Percentiles rank a stretch among this genome's conserved stretches.
Evolutionary conservation across 2,329 filamentous ascomycete species (phyloP).

Genomic region (Orbilia brochopaga): DNA sequence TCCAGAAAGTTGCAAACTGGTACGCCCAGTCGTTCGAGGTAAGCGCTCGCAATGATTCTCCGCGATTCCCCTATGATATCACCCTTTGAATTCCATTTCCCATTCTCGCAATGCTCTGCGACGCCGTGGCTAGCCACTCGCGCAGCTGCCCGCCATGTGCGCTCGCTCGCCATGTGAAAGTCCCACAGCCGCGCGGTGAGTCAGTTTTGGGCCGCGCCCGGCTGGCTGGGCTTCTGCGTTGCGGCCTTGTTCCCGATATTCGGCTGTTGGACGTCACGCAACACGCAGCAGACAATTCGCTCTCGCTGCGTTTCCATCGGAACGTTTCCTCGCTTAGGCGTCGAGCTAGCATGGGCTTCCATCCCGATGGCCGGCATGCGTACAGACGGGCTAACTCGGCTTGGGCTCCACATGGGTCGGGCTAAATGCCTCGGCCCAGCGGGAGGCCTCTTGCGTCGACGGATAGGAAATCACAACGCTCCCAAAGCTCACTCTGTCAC

Average conservation of each 20-base stretch:
- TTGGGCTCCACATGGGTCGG: slow-evolving; percentile 48
- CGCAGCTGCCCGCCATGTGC: slow-evolving; percentile 1
- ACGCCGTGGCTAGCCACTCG: slow-evolving; percentile 19
- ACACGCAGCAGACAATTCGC: slow-evolving; percentile 16
- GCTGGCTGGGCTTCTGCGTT: slow-evolving; percentile 37
- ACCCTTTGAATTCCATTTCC: too few relatives aligned
- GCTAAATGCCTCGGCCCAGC: slow-evolving; percentile 51
- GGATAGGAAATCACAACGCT: slow-evolving; percentile 89
- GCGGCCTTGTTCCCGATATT: slow-evolving; percentile 32
- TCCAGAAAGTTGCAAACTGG: slow-evolving; percentile 94
- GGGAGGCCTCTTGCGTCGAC: slow-evolving; percentile 55
- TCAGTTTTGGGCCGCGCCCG: slow-evolving; percentile 34
- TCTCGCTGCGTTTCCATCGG: slow-evolving; percentile 20
- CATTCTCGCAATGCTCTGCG: too few relatives aligned
- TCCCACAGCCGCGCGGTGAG: slow-evolving; percentile 26
- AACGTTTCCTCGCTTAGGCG: slow-evolving; percentile 46
- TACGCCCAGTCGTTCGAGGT: slow-evolving; percentile 99
- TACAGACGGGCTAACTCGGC: slow-evolving; percentile 37
- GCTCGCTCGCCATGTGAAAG: slow-evolving; percentile 43
- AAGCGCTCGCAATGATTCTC: slow-evolving; percentile 56
- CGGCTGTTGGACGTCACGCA: slow-evolving; percentile 40
- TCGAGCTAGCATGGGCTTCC: slow-evolving; percentile 25
- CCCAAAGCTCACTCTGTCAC: slow-evolving; percentile 75
- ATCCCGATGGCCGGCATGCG: slow-evolving; percentile 35
- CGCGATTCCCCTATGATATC: slow-evolving; percentile 10